These are phyloP conservation scores for Neonectria magnoliae DNA, from an alignment of 2,329 filamentous ascomycete species.

Conservation along the genomic window DNA sequence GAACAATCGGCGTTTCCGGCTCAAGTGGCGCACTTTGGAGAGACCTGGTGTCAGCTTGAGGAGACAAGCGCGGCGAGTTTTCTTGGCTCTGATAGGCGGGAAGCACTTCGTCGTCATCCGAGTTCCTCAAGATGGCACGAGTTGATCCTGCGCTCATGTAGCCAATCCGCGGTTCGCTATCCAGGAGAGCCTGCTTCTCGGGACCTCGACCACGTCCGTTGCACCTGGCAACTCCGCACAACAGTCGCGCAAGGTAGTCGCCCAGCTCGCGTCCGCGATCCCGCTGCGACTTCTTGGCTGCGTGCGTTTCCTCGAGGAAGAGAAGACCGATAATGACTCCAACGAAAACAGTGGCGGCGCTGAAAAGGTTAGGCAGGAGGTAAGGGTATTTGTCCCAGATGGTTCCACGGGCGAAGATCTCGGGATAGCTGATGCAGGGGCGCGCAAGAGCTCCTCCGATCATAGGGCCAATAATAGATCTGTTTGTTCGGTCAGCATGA, in stretches of 20 bases:
- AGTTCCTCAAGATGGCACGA: slow-evolving; percentile 21
- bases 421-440: slow-evolving; percentile 84
- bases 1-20: slow-evolving; percentile 35
- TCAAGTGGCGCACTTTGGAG: slow-evolving; percentile 28
- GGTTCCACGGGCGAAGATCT: slow-evolving; percentile 74
- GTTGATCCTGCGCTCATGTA: slow-evolving; percentile 56
- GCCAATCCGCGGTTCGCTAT: slow-evolving; percentile 68
- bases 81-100: slow-evolving; percentile 75
- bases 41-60: slow-evolving; percentile 41
- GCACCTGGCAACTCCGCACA: slow-evolving; percentile 47
- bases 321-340: slow-evolving; percentile 83
- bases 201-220: slow-evolving; percentile 52
- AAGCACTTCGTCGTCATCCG: slow-evolving; percentile 63
- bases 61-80: slow-evolving; percentile 59
- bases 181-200: slow-evolving; percentile 72
- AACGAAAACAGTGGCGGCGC: slow-evolving; percentile 78
- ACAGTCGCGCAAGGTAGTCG: slow-evolving; percentile 68
- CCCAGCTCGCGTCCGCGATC: slow-evolving; percentile 84
- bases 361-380: slow-evolving; percentile 91
- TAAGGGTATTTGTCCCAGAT: slow-evolving; percentile 91
- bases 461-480: slow-evolving; percentile 90
- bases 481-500: slow-evolving; percentile 51
- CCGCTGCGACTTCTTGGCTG: slow-evolving; percentile 77
- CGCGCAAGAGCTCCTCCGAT: slow-evolving; percentile 90
- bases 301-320: slow-evolving; percentile 94